Conservation (phyloP, 2,329 filamentous ascomycete species). For the Diaporthe sp. region DNA sequence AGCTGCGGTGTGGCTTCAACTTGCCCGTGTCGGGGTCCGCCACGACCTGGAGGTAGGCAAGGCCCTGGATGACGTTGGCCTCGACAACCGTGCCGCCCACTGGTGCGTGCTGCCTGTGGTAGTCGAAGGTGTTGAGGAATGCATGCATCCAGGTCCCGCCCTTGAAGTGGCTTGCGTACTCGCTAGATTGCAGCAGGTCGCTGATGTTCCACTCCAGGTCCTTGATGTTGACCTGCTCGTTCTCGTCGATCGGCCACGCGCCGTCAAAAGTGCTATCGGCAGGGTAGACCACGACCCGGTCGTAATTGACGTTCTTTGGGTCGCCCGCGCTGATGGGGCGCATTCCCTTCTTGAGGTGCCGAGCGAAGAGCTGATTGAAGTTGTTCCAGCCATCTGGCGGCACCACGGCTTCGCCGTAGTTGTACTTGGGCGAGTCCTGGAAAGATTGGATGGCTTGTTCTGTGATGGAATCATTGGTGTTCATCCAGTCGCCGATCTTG, state of each 20-base stretch:
- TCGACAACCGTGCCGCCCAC: not conserved
- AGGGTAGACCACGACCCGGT: not conserved
- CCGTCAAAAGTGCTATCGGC: conserved; percentile 9
- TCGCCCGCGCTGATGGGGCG: not conserved
- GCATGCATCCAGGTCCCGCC: not conserved
- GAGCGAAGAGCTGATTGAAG: conserved; percentile 9
- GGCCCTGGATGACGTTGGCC: not conserved
- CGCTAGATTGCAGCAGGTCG: not conserved
- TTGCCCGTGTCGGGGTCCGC: not conserved
- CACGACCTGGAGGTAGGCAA: conserved; percentile 2
- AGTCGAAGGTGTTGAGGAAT: conserved; percentile 14
- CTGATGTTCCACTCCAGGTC: not conserved
- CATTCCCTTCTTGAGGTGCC: not conserved
- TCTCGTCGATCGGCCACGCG: not conserved
- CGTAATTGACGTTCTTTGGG: not conserved
- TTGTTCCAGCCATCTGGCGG: not conserved
- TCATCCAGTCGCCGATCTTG: conserved; percentile 7
- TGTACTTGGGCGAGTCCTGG: not conserved
- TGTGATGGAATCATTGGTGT: not conserved
- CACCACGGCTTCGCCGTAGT: not conserved
- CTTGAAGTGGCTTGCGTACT: not conserved
- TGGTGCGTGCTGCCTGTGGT: conserved; percentile 1
- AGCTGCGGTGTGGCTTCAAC: not conserved
- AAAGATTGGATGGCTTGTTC: not conserved
- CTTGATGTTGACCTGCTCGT: not conserved